These are phyloP conservation scores for Blastobotrys indianensis DNA, from an alignment of 1,139 yeast species.

Conservation along the genomic window DNA sequence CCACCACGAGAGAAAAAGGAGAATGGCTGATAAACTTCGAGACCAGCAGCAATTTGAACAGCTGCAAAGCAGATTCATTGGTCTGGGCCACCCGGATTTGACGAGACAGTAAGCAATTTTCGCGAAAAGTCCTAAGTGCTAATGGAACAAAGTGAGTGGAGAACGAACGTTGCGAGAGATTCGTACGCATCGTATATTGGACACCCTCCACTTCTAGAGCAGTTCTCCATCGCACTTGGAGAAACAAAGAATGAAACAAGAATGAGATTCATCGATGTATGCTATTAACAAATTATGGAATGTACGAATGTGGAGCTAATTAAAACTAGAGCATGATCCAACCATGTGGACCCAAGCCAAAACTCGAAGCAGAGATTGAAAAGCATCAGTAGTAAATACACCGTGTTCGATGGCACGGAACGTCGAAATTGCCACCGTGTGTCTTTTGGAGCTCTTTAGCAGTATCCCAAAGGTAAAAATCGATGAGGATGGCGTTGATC, in stretches of 20 bases:
- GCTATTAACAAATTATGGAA: constrained; percentile 11
- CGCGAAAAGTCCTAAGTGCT: constrained; percentile 8
- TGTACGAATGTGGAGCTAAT: too few relatives aligned
- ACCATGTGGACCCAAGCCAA: constrained; percentile 15
- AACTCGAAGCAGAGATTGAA: neutral
- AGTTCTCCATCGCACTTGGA: constrained; percentile 58
- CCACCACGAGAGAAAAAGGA: constrained; percentile 3
- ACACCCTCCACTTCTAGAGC: constrained; percentile 61
- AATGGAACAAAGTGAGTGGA: constrained; percentile 41
- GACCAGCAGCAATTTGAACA: constrained; percentile 59
- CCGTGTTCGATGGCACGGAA: constrained; percentile 38
- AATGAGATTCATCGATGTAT: constrained; percentile 47
- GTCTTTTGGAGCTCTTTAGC: constrained; percentile 36
- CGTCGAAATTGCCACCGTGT: constrained; percentile 20
- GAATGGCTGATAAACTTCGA: constrained; percentile 51
- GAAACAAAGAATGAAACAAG: constrained; percentile 47
- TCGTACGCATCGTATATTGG: constrained; percentile 65
- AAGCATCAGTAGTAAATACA: constrained; percentile 31
- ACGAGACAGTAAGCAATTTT: constrained; percentile 41
- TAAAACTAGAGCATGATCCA: constrained; percentile 6
- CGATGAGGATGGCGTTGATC: constrained; percentile 37
- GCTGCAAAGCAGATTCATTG: constrained; percentile 57
- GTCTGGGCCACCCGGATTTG: constrained; percentile 69
- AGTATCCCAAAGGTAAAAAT: constrained; percentile 41
- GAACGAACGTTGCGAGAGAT: constrained; percentile 63